These are phyloP conservation scores for Acidomyces sp. DNA, from an alignment of 495 filamentous ascomycete genomes.

Conservation along the genomic window DNA sequence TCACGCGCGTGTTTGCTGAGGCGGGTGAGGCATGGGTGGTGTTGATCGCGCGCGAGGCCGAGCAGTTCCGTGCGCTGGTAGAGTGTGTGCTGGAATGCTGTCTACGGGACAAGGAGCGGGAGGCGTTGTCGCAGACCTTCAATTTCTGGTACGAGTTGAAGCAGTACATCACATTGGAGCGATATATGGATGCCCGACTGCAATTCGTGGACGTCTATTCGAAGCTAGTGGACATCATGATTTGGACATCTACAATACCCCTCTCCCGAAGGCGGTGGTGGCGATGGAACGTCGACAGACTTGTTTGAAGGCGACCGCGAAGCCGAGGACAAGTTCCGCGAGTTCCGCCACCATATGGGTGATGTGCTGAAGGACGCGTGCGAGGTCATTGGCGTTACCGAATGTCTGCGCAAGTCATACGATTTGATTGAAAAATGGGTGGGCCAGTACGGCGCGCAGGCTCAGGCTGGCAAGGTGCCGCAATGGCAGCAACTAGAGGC, in stretches of 20 bases:
- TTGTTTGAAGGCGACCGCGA: conserved; percentile 92
- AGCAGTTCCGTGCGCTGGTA: conserved; percentile 71
- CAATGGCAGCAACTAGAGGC: conserved; percentile 96
- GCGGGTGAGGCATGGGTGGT: conserved; percentile 91
- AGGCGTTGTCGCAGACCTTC: conserved; percentile 84
- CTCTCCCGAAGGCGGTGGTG: conserved; percentile 42
- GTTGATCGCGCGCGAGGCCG: conserved; percentile 69
- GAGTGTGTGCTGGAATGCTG: conserved; percentile 84
- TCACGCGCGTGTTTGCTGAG: conserved; percentile 81
- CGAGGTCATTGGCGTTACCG: conserved; percentile 81
- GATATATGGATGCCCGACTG: conserved; percentile 68
- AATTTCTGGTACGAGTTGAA: conserved; percentile 98
- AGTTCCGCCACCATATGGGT: conserved; percentile 93
- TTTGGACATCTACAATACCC: conserved; percentile 86
- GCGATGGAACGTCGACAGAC: conserved; percentile 64
- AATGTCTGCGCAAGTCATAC: conserved; percentile 80
- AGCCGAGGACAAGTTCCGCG: conserved; percentile 90
- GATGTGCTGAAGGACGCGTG: conserved; percentile 97
- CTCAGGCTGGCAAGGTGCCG: conserved; percentile 60
- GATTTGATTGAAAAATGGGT: conserved; percentile 78
- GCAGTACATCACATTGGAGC: conserved; percentile 81
- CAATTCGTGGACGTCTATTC: conserved; percentile 67
- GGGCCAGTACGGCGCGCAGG: conserved; percentile 60
- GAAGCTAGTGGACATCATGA: conserved; percentile 82
- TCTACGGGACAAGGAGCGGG: conserved; percentile 70